These are phyloP conservation scores for Dacryopinax spathularia DNA, from an alignment of 768 basidiomycete genomes.

Conservation along the genomic window DNA sequence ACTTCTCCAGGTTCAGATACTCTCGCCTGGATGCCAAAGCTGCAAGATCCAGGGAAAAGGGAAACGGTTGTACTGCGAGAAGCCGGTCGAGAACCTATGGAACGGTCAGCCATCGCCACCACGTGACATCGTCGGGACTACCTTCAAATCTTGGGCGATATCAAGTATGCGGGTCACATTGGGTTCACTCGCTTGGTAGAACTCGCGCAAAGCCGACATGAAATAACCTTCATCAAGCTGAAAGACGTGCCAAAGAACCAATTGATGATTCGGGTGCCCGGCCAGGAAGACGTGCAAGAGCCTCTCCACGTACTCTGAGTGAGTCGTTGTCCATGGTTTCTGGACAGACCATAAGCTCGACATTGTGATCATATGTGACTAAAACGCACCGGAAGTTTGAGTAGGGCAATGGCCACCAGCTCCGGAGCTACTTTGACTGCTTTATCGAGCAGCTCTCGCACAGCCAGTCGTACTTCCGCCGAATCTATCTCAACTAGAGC, in stretches of 20 bases:
- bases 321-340: constrained; percentile 74
- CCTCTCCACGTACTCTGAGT: constrained; percentile 73
- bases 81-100: constrained; percentile 78
- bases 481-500: constrained; percentile 58
- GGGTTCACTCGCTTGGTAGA: constrained; percentile 80
- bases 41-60: constrained; percentile 86
- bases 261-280: constrained; percentile 85
- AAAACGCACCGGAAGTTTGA: constrained; percentile 70
- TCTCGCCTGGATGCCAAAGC: constrained; percentile 85
- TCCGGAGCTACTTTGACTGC: constrained; percentile 89
- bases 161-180: constrained; percentile 92
- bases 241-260: constrained; percentile 95
- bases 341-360: constrained; percentile 31
- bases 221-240: constrained; percentile 78
- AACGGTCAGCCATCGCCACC: neutral
- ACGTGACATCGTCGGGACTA: constrained; percentile 17
- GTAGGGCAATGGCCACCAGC: constrained; percentile 80
- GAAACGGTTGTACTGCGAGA: constrained; percentile 75
- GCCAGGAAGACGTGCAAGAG: constrained; percentile 80
- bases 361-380: neutral
- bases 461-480: constrained; percentile 54
- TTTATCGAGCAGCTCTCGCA: constrained; percentile 85
- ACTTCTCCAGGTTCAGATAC: constrained; percentile 90
- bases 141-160: constrained; percentile 89
- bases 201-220: constrained; percentile 75